Conservation (phyloP, 2,329 filamentous ascomycete genomes). For the Akanthomyces muscarius region DNA sequence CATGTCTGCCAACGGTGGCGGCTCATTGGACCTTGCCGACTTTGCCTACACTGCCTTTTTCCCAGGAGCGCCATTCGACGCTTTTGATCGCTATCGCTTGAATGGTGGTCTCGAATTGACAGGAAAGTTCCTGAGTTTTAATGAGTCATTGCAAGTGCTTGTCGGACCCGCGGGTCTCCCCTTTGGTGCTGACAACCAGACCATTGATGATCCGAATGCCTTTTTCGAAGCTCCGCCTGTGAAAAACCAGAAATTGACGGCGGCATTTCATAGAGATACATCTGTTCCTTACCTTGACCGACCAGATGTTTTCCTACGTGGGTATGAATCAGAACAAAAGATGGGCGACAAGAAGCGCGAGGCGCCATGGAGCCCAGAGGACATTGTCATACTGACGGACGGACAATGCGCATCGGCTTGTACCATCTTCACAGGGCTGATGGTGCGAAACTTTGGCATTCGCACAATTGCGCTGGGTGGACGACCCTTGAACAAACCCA, state of each 20-base stretch:
- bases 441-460: conserved; percentile 14
- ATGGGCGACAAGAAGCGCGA: neutral
- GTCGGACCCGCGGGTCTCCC: neutral
- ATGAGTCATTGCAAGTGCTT: neutral
- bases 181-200: neutral
- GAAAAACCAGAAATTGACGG: neutral
- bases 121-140: neutral
- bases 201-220: neutral
- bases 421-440: conserved; percentile 19
- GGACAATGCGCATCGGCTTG: conserved; percentile 24
- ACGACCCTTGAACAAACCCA: conserved; percentile 47
- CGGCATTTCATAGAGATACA: neutral
- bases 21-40: conserved; percentile 27
- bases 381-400: conserved; percentile 25
- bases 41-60: conserved; percentile 10
- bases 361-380: conserved; percentile 10
- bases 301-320: neutral
- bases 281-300: neutral
- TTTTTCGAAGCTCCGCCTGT: neutral
- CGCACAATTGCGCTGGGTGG: conserved; percentile 57
- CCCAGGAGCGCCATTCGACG: conserved; percentile 1
- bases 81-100: conserved; percentile 1
- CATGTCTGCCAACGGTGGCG: conserved; percentile 56
- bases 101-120: conserved; percentile 5
- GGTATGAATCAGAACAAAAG: neutral